Evolutionary conservation across 176 grass and related monocot species (phyloP).

Genomic region (Chrysopogon serrulatus): DNA sequence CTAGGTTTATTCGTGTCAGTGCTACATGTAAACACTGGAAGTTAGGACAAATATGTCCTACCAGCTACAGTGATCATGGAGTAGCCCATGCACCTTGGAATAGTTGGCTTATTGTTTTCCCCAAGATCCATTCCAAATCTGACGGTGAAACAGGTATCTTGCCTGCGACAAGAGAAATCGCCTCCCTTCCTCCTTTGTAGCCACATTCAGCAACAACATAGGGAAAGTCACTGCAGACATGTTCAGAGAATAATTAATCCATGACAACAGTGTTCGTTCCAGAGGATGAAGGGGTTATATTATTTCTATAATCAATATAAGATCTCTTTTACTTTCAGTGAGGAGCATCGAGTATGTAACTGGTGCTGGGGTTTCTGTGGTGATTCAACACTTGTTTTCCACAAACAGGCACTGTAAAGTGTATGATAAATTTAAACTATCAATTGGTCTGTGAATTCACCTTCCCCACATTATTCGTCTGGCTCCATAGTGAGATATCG

Average conservation of each 20-base stretch:
- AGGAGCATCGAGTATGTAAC: neutral
- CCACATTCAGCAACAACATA: slow-evolving; percentile 71
- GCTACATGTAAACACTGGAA: too few relatives aligned
- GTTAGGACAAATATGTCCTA: too few relatives aligned
- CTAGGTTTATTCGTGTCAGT: too few relatives aligned
- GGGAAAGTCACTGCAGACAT: slow-evolving; percentile 70
- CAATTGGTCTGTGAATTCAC: slow-evolving; percentile 17
- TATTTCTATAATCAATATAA: neutral
- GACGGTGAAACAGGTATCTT: slow-evolving; percentile 33
- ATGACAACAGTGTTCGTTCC: too few relatives aligned
- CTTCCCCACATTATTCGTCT: slow-evolving; percentile 88
- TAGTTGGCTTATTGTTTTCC: too few relatives aligned
- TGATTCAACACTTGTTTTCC: neutral
- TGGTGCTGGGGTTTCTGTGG: neutral
- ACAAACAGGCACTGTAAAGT: neutral
- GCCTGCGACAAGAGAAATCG: slow-evolving; percentile 34
- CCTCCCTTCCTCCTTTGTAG: slow-evolving; percentile 71
- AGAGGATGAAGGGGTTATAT: neutral
- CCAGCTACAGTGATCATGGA: too few relatives aligned
- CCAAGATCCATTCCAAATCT: slow-evolving; percentile 68
- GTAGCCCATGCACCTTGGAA: too few relatives aligned
- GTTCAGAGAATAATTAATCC: neutral
- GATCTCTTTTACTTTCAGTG: neutral
- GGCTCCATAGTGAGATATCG: slow-evolving; percentile 57
- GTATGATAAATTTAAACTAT: neutral